phyloP scores from a whole-genome alignment of 1,139 yeast genomes.

The Wickerhamomyces sp. region DNA sequence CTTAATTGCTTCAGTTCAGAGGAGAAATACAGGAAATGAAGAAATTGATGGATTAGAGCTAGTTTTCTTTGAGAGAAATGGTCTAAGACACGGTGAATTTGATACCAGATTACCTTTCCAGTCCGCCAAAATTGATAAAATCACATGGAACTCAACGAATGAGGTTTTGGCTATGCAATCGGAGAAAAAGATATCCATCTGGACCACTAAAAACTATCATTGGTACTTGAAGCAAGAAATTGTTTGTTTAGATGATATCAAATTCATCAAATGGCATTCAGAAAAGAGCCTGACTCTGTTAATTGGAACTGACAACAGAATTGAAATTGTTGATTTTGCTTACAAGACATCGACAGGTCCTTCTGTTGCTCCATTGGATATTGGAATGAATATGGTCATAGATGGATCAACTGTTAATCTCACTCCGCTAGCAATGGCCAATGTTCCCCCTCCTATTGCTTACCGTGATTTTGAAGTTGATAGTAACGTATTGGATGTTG shows the following conservation, averaged over 20 bases:
- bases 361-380: conserved; percentile 58
- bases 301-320: conserved; percentile 47
- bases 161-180: conserved; percentile 72
- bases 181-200: conserved; percentile 62
- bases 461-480: conserved; percentile 59
- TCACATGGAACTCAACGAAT: conserved; percentile 82
- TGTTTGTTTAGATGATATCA: conserved; percentile 30
- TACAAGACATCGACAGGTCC: conserved; percentile 67
- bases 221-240: conserved; percentile 92
- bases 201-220: conserved; percentile 92
- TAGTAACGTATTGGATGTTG: conserved; percentile 55
- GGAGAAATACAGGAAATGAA: conserved; percentile 34
- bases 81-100: conserved; percentile 87
- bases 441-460: conserved; percentile 93
- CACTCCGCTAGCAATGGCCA: conserved; percentile 82
- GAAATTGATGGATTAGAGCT: conserved; percentile 37
- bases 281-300: conserved; percentile 78
- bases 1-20: conserved; percentile 76
- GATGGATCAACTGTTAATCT: conserved; percentile 74
- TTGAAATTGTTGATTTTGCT: conserved; percentile 69
- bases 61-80: conserved; percentile 89
- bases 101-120: conserved; percentile 57
- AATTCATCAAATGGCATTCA: conserved; percentile 76
- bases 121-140: conserved; percentile 38
- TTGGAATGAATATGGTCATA: conserved; percentile 74